Conservation (phyloP, 805 yeast genomes). For the Teunomyces kruisii region DNA sequence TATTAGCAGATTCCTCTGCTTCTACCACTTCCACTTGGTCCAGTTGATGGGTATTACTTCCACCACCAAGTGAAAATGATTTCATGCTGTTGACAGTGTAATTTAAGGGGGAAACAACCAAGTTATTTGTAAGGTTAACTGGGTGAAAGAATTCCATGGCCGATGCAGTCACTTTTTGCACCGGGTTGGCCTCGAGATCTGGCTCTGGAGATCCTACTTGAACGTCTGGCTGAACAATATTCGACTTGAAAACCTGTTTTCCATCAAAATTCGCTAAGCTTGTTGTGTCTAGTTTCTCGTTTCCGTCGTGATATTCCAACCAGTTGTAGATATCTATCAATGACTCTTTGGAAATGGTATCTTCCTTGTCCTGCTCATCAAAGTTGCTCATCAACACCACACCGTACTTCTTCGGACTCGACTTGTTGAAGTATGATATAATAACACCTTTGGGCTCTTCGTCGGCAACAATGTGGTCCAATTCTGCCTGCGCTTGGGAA, state of each 20-base stretch:
- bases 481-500: slow-evolving; percentile 14
- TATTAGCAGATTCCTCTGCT: neutral
- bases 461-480: slow-evolving; percentile 15
- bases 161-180: slow-evolving; percentile 10
- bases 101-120: slow-evolving; percentile 38
- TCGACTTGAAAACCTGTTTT: slow-evolving; percentile 4
- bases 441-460: slow-evolving; percentile 21
- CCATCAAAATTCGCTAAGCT: slow-evolving; percentile 11
- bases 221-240: slow-evolving; percentile 11
- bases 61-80: slow-evolving; percentile 16
- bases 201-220: neutral
- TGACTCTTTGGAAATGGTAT: slow-evolving; percentile 9
- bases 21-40: neutral
- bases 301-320: slow-evolving; percentile 32
- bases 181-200: neutral
- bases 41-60: neutral
- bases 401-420: slow-evolving; percentile 32
- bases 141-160: slow-evolving; percentile 35
- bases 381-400: slow-evolving; percentile 18
- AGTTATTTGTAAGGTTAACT: slow-evolving; percentile 31
- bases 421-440: slow-evolving; percentile 26
- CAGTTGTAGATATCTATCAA: slow-evolving; percentile 28
- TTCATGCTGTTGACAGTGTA: slow-evolving; percentile 35
- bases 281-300: slow-evolving; percentile 20
- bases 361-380: slow-evolving; percentile 5